A percentile compares a stretch with the other conserved stretches of the same genome.
phyloP scores from a whole-genome alignment of 2,329 filamentous ascomycete species.

The Albifimbria verrucaria region DNA sequence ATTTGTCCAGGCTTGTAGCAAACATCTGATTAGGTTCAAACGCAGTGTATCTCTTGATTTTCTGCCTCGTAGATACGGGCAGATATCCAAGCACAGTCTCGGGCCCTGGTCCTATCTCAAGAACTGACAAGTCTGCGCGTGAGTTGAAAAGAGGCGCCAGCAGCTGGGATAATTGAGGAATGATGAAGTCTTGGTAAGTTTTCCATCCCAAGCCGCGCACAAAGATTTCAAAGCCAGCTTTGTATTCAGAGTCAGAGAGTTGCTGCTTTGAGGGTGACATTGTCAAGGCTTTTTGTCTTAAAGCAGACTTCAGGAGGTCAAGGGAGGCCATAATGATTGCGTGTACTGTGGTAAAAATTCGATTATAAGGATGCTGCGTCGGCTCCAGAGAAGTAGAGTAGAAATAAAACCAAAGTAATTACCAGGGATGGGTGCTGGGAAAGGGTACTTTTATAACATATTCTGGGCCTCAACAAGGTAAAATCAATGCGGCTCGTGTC shows the following conservation, averaged over 20 bases:
- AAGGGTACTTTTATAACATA: no score
- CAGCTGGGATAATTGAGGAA: constrained; percentile 43
- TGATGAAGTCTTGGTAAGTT: constrained; percentile 48
- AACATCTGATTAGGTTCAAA: constrained; percentile 51
- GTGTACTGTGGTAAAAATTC: neutral
- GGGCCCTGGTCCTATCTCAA: constrained; percentile 60
- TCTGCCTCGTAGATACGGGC: constrained; percentile 35
- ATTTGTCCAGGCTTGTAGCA: constrained; percentile 38
- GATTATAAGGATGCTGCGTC: no score
- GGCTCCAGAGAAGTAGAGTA: no score
- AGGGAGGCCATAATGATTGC: constrained; percentile 25
- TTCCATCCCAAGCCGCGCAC: constrained; percentile 27
- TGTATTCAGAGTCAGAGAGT: constrained; percentile 47
- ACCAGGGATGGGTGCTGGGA: no score
- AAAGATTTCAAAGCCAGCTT: constrained; percentile 43
- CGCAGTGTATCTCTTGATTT: constrained; percentile 48
- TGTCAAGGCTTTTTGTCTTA: constrained; percentile 27
- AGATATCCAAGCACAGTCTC: constrained; percentile 50
- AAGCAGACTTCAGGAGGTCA: constrained; percentile 36
- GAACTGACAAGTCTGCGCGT: constrained; percentile 41
- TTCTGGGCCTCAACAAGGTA: no score
- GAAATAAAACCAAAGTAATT: no score
- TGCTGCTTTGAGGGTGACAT: constrained; percentile 22
- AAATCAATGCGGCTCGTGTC: no score
- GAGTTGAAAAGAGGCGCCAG: constrained; percentile 39